These are phyloP conservation scores for sunflower (Helianthus annuus) DNA, from an alignment of 129 eudicot species.

Conservation along the genomic window DNA sequence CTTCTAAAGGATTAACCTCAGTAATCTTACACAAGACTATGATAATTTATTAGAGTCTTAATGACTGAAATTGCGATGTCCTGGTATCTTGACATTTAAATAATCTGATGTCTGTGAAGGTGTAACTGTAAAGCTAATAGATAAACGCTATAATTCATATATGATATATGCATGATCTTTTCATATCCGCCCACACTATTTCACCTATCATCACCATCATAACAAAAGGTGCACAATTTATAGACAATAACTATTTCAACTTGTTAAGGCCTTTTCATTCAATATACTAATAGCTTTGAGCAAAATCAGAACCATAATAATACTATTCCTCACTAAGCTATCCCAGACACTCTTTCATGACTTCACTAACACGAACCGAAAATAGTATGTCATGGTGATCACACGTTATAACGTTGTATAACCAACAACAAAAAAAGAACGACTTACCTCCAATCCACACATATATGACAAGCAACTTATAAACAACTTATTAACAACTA, in stretches of 20 bases:
- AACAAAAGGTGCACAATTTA: neutral
- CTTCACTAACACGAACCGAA: neutral
- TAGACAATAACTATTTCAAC: neutral
- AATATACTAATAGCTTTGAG: neutral
- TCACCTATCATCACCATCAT: neutral
- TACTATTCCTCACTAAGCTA: neutral
- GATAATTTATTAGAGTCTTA: too few relatives aligned
- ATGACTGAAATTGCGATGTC: too few relatives aligned
- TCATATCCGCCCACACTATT: neutral
- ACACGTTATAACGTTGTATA: neutral
- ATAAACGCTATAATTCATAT: neutral
- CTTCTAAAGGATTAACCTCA: too few relatives aligned
- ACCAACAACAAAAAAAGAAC: neutral
- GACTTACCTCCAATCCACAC: neutral
- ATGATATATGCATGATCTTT: neutral
- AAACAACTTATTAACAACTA: neutral
- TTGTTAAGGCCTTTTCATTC: slow-evolving; percentile 1
- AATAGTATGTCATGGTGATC: neutral
- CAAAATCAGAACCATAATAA: neutral
- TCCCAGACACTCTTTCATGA: neutral
- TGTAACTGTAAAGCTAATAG: neutral
- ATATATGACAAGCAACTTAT: slow-evolving; percentile 2
- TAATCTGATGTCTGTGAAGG: neutral
- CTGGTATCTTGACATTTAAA: too few relatives aligned
- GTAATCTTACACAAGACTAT: too few relatives aligned